Conservation (phyloP, 495 filamentous ascomycete genomes). For the Cercophora sp. region DNA sequence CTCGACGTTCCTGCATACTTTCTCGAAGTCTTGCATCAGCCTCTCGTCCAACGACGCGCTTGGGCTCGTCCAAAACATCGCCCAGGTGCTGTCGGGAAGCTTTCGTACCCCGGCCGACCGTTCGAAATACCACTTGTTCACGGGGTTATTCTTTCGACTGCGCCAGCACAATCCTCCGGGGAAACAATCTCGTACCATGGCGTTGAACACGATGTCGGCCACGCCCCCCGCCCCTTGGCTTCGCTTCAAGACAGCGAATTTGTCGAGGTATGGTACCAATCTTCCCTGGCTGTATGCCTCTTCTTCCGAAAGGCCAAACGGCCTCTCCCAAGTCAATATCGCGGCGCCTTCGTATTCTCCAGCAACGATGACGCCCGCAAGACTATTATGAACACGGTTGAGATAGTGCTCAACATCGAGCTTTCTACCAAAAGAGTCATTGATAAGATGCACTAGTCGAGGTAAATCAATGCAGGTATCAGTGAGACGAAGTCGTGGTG, state of each 20-base stretch:
- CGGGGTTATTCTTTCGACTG: constrained; percentile 74
- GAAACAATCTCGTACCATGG: constrained; percentile 87
- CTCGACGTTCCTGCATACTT: constrained; percentile 70
- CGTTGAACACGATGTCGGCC: constrained; percentile 91
- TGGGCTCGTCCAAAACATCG: constrained; percentile 96
- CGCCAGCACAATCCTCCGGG: constrained; percentile 78
- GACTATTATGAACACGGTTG: constrained; percentile 63
- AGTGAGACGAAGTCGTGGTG: constrained; percentile 57
- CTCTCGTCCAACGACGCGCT: constrained; percentile 46
- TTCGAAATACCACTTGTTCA: constrained; percentile 97
- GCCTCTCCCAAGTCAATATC: constrained; percentile 89
- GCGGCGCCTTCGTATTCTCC: constrained; percentile 96
- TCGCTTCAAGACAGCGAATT: constrained; percentile 88
- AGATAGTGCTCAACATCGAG: constrained; percentile 83
- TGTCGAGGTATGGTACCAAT: constrained; percentile 91
- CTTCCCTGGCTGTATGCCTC: constrained; percentile 50
- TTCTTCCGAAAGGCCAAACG: constrained; percentile 53
- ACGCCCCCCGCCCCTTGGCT: constrained; percentile 89
- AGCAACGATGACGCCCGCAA: constrained; percentile 90
- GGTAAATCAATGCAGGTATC: constrained; percentile 79
- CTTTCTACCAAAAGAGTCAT: constrained; percentile 86
- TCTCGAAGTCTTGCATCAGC: constrained; percentile 74
- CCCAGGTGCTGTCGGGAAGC: constrained; percentile 73
- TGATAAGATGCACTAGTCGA: constrained; percentile 79
- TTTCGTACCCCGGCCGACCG: constrained; percentile 78